A percentile compares a stretch with the other conserved stretches of the same genome.
Evolutionary conservation across 2,329 filamentous ascomycete species (phyloP).

Genomic region (Macrophomina pseudophaseolina): DNA sequence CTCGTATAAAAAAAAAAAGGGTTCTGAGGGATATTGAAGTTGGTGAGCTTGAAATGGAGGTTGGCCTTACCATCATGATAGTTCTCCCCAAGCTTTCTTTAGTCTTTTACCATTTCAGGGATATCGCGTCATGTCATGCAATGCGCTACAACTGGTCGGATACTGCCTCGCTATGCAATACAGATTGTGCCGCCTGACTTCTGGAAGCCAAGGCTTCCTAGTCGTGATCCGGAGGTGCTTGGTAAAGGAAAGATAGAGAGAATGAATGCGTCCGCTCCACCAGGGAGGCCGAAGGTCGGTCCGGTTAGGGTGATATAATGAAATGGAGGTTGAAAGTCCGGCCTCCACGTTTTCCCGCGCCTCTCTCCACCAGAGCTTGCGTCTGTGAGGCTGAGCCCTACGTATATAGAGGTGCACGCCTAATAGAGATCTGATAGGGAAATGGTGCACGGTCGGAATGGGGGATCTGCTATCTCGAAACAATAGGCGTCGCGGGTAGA

Average conservation of each 20-base stretch:
- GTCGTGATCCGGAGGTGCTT: neutral
- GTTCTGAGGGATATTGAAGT: neutral
- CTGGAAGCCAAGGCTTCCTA: neutral
- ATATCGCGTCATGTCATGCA: constrained; percentile 4
- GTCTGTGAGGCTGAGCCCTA: constrained; percentile 6
- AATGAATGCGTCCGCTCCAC: constrained; percentile 12
- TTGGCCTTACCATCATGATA: constrained; percentile 3
- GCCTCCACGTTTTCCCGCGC: neutral
- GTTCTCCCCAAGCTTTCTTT: neutral
- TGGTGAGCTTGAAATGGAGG: neutral
- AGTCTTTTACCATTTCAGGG: neutral
- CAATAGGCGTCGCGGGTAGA: constrained; percentile 10
- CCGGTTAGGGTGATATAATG: neutral
- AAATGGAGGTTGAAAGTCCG: neutral
- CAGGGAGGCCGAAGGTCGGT: constrained; percentile 13
- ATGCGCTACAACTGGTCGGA: neutral
- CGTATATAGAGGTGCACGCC: constrained; percentile 22
- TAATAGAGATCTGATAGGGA: neutral
- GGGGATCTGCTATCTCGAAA: constrained; percentile 19
- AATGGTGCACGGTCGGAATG: neutral
- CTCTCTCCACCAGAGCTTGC: neutral
- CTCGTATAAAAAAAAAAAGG: neutral
- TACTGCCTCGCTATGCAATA: neutral
- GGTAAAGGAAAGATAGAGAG: neutral
- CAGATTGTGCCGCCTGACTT: neutral